Base-by-base conservation (phyloP, 2,329 filamentous ascomycete genomes). In the Chaetomium sp. region DNA sequence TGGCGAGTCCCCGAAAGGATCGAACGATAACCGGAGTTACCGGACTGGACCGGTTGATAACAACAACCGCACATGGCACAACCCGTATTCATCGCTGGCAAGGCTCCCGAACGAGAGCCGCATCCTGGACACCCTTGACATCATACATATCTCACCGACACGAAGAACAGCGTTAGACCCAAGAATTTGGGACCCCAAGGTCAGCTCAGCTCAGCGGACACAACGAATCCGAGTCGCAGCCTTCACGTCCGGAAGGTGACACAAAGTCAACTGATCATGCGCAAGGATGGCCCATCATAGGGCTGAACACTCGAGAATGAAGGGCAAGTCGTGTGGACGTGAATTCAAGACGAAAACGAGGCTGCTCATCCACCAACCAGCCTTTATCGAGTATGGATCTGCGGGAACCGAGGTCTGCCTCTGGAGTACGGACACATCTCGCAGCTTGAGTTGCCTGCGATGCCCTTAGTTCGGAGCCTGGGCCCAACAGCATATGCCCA, bases 21-120 rank as follows among this genome's bases (percentile, higher is more conserved):
- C 29, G n/a, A 55, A 21, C 51, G 21, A 55, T 35, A 55, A 10
- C 51, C 29, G 51, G n/a, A n/a, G n/a, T n/a, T n/a, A n/a, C n/a
- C n/a, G n/a, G n/a, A n/a, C n/a, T n/a, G n/a, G 53, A 8, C n/a
- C n/a, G n/a, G 21, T 53, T 29, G 33, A 47, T 5, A 42, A 42
- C 38, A n/a, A 16, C 16, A 19, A 42, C 38, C 38, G 38, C 38
- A 42, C 53, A 56, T 56, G 53, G 53, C 53, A 33, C 53, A 56
- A 56, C 42, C 16, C 27, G 49, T 51, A 12, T 13, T 51, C 23
- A 51, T 47, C n/a, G 6, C 4, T 19, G 16, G 7, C 19, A n/a
- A 16, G 35, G 13, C 35, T 19, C 16, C 16, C 16, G 16, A 42
- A 42, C 38, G 16, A 16, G 19, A 7, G 7, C 42, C 19, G 16